Conservation (phyloP, 495 filamentous ascomycete genomes). For the Cairneyella variabilis region DNA sequence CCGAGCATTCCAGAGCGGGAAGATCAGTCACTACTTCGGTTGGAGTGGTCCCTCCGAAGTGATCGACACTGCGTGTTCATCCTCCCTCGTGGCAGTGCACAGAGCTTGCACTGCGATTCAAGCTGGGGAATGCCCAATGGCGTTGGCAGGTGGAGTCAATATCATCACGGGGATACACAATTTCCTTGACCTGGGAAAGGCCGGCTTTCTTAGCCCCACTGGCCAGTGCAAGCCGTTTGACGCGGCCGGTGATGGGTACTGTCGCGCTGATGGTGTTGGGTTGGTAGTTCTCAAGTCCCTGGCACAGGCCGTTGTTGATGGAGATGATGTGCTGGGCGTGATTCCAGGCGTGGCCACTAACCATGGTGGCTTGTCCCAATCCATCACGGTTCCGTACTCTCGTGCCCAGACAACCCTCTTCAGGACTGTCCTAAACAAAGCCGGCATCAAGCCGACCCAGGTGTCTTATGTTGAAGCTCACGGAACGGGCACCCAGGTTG, state of each 20-base stretch:
- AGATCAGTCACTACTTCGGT: slow-evolving; percentile 41
- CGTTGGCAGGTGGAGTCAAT: slow-evolving; percentile 14
- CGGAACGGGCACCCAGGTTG: slow-evolving; percentile 56
- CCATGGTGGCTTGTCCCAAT: slow-evolving; percentile 52
- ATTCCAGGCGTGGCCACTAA: slow-evolving; percentile 57
- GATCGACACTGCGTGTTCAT: slow-evolving; percentile 83
- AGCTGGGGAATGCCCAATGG: slow-evolving; percentile 5
- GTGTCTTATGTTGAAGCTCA: slow-evolving; percentile 37
- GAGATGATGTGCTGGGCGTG: slow-evolving; percentile 57
- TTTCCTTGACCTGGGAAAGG: slow-evolving; percentile 22
- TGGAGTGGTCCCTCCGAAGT: slow-evolving; percentile 45
- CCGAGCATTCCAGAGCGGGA: slow-evolving; percentile 34
- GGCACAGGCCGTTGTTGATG: slow-evolving; percentile 46
- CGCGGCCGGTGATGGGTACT: slow-evolving; percentile 52
- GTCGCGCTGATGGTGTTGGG: slow-evolving; percentile 59
- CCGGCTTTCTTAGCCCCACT: slow-evolving; percentile 26
- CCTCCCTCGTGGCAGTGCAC: slow-evolving; percentile 27
- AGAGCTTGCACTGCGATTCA: slow-evolving; percentile 3
- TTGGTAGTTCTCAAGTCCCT: slow-evolving; percentile 52
- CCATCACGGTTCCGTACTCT: slow-evolving; percentile 55
- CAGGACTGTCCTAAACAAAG: slow-evolving; percentile 40
- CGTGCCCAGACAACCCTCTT: slow-evolving; percentile 49
- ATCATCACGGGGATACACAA: slow-evolving; percentile 27
- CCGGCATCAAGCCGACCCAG: slow-evolving; percentile 34
- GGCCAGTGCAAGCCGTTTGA: slow-evolving; percentile 37